Percentiles rank a stretch among this genome's conserved stretches.
phyloP scores from a whole-genome alignment of 345 rosid species.

The Lepidium aucheri region DNA sequence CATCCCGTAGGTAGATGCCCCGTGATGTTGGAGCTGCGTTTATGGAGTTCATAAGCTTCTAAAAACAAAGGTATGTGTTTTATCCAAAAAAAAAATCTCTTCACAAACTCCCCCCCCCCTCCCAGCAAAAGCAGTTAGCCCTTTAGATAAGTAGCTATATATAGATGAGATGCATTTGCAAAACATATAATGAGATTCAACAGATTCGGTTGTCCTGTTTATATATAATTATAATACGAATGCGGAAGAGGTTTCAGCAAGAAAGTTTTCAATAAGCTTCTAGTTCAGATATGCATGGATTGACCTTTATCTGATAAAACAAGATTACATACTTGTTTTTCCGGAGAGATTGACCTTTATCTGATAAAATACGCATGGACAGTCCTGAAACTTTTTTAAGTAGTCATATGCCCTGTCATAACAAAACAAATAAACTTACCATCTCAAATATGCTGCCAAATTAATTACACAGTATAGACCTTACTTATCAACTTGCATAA shows the following conservation, averaged over 20 bases:
- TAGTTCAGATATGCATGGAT: slow-evolving; percentile 32
- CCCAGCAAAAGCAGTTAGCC: not conserved
- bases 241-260: slow-evolving; percentile 7
- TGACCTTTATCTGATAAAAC: slow-evolving; percentile 63
- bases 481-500: slow-evolving; percentile 96
- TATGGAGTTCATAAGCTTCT: slow-evolving; percentile 4
- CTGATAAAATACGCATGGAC: slow-evolving; percentile 62
- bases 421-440: slow-evolving; percentile 14
- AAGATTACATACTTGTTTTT: slow-evolving; percentile 54
- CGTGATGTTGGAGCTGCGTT: slow-evolving; percentile 69
- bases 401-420: slow-evolving; percentile 75
- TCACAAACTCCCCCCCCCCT: not conserved
- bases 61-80: not conserved
- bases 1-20: slow-evolving; percentile 91
- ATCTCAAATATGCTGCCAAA: slow-evolving; percentile 15
- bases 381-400: slow-evolving; percentile 42
- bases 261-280: not conserved
- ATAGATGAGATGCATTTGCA: slow-evolving; percentile 7
- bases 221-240: not conserved
- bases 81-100: too few species aligned
- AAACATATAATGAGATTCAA: not conserved
- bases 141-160: not conserved
- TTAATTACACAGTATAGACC: slow-evolving; percentile 9
- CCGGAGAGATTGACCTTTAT: slow-evolving; percentile 72
- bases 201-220: not conserved